These are phyloP conservation scores for Boletellus sp. DNA, from an alignment of 1,284 basidiomycete genomes.

Conservation along the genomic window DNA sequence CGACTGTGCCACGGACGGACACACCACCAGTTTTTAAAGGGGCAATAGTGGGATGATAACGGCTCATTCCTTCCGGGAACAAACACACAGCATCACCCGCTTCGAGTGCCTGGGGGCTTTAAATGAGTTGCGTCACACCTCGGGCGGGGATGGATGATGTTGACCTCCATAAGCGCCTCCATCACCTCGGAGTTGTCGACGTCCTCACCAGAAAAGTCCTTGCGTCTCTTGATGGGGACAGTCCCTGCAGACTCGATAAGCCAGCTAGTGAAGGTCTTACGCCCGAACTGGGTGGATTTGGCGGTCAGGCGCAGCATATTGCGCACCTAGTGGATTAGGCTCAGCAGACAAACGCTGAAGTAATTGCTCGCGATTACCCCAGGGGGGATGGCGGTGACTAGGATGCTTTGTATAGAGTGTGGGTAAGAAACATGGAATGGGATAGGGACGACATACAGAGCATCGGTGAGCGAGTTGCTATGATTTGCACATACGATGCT, in stretches of 20 bases:
- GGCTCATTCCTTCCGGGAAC: conserved; percentile 81
- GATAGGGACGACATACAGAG: conserved; percentile 53
- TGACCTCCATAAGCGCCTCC: conserved; percentile 63
- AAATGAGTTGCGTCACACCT: neutral
- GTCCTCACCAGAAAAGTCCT: conserved; percentile 54
- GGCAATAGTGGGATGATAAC: conserved; percentile 78
- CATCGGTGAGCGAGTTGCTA: conserved; percentile 81
- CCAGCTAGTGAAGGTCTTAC: conserved; percentile 81
- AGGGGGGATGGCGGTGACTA: conserved; percentile 67
- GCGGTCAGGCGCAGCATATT: conserved; percentile 79
- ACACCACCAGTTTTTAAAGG: conserved; percentile 81
- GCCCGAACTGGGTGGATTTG: conserved; percentile 82
- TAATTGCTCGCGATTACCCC: conserved; percentile 40
- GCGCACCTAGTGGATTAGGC: conserved; percentile 40
- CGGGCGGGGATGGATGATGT: neutral
- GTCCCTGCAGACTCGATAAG: conserved; percentile 84
- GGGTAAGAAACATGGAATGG: conserved; percentile 2
- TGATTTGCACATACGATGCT: conserved; percentile 78
- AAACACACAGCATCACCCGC: conserved; percentile 76
- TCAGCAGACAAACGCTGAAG: conserved; percentile 6
- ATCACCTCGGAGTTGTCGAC: conserved; percentile 70
- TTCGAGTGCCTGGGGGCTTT: conserved; percentile 57
- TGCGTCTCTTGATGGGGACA: conserved; percentile 73
- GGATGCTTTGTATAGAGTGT: conserved; percentile 43
- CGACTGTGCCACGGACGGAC: conserved; percentile 13